Percentiles rank a stretch among this genome's conserved stretches.
Evolutionary conservation across 805 yeast species (phyloP).

Genomic region (Ogataea trehalophila): DNA sequence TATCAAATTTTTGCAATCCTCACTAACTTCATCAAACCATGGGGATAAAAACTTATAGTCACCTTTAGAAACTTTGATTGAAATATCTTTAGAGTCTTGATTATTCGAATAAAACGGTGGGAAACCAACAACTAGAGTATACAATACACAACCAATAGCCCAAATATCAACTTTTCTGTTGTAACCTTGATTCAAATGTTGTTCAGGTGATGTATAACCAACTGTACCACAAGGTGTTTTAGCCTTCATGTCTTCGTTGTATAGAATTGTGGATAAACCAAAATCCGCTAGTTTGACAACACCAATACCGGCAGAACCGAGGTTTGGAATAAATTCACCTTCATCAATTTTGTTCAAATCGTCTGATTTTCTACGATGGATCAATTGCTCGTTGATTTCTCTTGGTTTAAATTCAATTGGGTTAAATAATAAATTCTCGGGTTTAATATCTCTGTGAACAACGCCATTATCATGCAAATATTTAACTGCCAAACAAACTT

Average conservation of each 20-base stretch:
- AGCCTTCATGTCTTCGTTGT: slow-evolving; percentile 38
- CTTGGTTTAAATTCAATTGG: slow-evolving; percentile 46
- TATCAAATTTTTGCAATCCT: slow-evolving; percentile 67
- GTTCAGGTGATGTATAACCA: slow-evolving; percentile 73
- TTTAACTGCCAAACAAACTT: slow-evolving; percentile 64
- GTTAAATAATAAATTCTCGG: slow-evolving; percentile 67
- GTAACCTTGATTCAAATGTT: slow-evolving; percentile 53
- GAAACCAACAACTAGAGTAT: slow-evolving; percentile 66
- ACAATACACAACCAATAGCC: slow-evolving; percentile 69
- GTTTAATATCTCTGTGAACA: slow-evolving; percentile 80
- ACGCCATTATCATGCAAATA: slow-evolving; percentile 68
- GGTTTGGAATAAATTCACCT: slow-evolving; percentile 46
- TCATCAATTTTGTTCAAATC: slow-evolving; percentile 59
- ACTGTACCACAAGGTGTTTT: slow-evolving; percentile 77
- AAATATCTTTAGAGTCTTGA: slow-evolving; percentile 49
- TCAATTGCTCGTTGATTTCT: slow-evolving; percentile 37
- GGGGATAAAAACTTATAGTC: slow-evolving; percentile 72
- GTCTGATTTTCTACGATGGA: slow-evolving; percentile 46
- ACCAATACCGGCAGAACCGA: slow-evolving; percentile 66
- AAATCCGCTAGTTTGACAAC: slow-evolving; percentile 63
- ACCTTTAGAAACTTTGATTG: slow-evolving; percentile 66
- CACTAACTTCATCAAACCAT: slow-evolving; percentile 84
- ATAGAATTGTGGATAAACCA: slow-evolving; percentile 59
- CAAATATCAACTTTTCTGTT: slow-evolving; percentile 68
- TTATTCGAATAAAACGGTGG: slow-evolving; percentile 72